These are phyloP conservation scores for Hortiboletus campestris DNA, from an alignment of 768 basidiomycete genomes.

Conservation along the genomic window DNA sequence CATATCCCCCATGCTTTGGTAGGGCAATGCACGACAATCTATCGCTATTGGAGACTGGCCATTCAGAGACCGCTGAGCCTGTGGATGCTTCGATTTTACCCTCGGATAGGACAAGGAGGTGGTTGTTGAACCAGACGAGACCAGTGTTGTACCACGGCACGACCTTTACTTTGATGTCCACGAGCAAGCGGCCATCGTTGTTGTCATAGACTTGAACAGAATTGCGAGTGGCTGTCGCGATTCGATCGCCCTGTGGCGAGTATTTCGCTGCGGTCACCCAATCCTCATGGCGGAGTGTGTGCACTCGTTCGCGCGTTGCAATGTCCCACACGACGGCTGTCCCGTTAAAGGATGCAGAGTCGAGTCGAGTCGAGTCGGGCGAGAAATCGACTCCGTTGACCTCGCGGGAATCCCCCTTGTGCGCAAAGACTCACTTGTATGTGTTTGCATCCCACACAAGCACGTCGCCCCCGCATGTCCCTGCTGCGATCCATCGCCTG, in stretches of 20 bases:
- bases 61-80: not conserved
- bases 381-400: conserved; percentile 1
- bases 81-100: not conserved
- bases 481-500: not conserved
- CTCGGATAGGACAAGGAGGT: not conserved
- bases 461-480: not conserved
- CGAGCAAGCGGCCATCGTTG: not conserved
- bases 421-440: not conserved
- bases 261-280: not conserved
- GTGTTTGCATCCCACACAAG: not conserved
- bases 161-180: not conserved
- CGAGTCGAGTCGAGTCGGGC: not conserved
- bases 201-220: not conserved
- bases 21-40: too few species aligned
- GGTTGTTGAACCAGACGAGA: not conserved
- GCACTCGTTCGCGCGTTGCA: not conserved
- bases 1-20: not conserved
- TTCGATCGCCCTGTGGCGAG: not conserved
- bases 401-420: not conserved
- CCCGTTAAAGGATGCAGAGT: not conserved
- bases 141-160: not conserved
- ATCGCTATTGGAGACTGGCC: not conserved
- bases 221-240: not conserved
- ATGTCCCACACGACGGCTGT: not conserved
- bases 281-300: not conserved